Conservation (phyloP, 176 grass and related monocot genomes). For the Aegilops umbellulata region DNA sequence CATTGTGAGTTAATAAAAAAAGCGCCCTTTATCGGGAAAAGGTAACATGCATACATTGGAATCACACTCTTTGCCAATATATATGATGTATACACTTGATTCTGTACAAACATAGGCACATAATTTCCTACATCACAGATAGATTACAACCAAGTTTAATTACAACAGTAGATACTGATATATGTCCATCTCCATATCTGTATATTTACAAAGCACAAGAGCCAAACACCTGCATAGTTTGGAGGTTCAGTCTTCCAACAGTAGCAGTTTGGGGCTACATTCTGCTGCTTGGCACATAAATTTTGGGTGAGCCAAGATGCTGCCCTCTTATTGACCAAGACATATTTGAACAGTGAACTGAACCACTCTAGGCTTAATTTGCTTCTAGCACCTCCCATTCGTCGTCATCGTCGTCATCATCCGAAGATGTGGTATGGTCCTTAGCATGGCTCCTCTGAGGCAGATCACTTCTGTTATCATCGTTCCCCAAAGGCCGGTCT, state of each 20-base stretch:
- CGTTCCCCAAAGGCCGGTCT: conserved; percentile 9
- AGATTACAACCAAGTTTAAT: conserved; percentile 7
- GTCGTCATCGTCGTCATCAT: conserved; percentile 44
- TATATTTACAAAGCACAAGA: neutral
- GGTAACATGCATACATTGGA: neutral
- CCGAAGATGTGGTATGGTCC: conserved; percentile 5
- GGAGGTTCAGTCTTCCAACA: conserved; percentile 2
- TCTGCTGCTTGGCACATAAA: neutral
- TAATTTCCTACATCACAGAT: neutral
- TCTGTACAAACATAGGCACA: neutral
- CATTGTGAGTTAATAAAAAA: too few relatives aligned
- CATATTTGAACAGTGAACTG: neutral
- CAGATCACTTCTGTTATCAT: neutral
- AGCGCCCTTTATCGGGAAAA: too few relatives aligned
- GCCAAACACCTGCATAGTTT: neutral
- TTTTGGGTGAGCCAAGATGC: neutral
- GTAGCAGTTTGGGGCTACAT: neutral
- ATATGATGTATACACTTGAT: neutral
- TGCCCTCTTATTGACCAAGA: neutral
- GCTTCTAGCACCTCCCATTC: conserved; percentile 52
- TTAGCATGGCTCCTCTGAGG: conserved; percentile 17
- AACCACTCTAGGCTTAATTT: neutral
- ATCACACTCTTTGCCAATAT: neutral
- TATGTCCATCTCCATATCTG: neutral
- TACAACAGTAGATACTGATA: neutral